A percentile compares a stretch with the other conserved stretches of the same genome.
phyloP scores from a whole-genome alignment of 1,284 basidiomycete genomes.

The Marasmius oreades region DNA sequence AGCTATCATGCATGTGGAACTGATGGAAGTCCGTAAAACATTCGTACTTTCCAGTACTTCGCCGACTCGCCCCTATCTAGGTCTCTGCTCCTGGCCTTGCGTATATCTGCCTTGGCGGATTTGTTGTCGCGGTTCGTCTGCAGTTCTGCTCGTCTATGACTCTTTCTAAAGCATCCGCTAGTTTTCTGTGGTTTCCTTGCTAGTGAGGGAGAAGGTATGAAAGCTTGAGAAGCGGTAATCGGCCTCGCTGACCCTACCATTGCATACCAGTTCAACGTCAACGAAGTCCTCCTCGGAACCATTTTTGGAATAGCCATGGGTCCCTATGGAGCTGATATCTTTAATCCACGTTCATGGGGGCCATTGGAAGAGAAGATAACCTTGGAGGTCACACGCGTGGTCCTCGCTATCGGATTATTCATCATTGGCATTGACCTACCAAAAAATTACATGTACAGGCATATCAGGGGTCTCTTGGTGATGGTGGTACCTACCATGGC shows the following conservation, averaged over 20 bases:
- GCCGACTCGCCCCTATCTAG: conserved; percentile 27
- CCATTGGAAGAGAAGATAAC: conserved; percentile 54
- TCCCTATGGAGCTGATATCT: conserved; percentile 71
- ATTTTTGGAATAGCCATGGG: conserved; percentile 65
- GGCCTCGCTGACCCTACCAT: conserved; percentile 12
- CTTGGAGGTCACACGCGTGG: conserved; percentile 73
- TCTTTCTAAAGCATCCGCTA: conserved; percentile 23
- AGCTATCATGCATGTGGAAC: neutral
- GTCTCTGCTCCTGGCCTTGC: conserved; percentile 48
- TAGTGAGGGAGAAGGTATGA: conserved; percentile 75
- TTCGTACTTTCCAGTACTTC: neutral
- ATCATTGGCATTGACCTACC: conserved; percentile 75
- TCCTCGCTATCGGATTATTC: conserved; percentile 68
- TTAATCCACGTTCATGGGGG: conserved; percentile 81
- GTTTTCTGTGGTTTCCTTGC: conserved; percentile 80
- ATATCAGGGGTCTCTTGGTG: conserved; percentile 53
- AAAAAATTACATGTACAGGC: conserved; percentile 58
- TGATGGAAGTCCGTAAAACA: conserved; percentile 9
- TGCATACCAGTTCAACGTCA: conserved; percentile 67
- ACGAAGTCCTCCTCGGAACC: conserved; percentile 91
- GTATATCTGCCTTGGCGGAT: conserved; percentile 79
- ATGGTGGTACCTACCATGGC: conserved; percentile 80
- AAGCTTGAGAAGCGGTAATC: neutral
- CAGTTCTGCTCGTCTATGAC: conserved; percentile 3
- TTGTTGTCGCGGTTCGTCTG: conserved; percentile 58